phyloP scores from a whole-genome alignment of 129 eudicot species.

The Lonicera japonica region DNA sequence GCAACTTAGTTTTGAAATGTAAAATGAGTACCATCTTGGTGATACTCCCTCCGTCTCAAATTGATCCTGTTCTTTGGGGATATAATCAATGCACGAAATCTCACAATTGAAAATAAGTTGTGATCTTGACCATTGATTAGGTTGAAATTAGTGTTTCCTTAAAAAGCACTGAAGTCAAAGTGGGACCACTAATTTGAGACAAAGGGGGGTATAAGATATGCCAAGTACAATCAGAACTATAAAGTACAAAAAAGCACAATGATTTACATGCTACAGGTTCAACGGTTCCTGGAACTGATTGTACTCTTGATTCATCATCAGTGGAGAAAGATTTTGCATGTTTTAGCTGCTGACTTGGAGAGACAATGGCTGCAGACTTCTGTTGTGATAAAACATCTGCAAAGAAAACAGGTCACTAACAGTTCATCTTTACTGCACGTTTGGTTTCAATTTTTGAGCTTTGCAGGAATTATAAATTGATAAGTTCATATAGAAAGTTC shows the following conservation, averaged over 20 bases:
- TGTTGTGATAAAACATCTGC: constrained; percentile 43
- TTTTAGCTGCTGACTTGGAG: constrained; percentile 42
- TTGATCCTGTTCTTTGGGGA: no score
- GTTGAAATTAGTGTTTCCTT: no score
- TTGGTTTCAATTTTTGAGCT: no score
- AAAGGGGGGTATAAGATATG: no score
- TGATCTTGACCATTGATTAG: no score
- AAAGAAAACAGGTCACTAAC: constrained; percentile 7
- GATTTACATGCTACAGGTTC: constrained; percentile 85
- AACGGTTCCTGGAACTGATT: constrained; percentile 37
- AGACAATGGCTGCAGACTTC: constrained; percentile 29
- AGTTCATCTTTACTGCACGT: constrained; percentile 4
- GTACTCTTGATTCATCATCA: constrained; percentile 48
- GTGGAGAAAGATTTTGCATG: constrained; percentile 37
- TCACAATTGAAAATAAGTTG: no score
- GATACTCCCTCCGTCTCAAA: no score
- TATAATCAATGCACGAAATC: no score
- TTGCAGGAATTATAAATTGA: no score
- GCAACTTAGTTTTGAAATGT: constrained; percentile 44
- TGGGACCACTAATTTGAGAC: no score
- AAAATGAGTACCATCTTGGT: not conserved
- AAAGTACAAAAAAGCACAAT: constrained; percentile 9
- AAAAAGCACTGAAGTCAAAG: no score
- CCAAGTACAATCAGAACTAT: not conserved
- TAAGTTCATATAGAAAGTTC: no score